Evolutionary conservation across 2,329 filamentous ascomycete species (phyloP), one percentile per base, ranked within the genome.

Genomic region (Clathrospora elynae): DNA sequence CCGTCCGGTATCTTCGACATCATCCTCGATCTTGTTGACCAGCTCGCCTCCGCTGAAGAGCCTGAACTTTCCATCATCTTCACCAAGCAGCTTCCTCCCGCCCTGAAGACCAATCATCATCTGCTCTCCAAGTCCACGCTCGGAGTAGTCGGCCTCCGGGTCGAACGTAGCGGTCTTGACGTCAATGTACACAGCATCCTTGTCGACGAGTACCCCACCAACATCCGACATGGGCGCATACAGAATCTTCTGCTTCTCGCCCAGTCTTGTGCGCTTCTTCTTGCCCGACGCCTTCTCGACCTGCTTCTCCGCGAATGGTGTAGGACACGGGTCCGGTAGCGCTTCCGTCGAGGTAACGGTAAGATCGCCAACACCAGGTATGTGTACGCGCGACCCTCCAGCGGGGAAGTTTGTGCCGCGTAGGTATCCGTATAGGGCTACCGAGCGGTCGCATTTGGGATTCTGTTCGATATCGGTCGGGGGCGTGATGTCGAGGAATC

Each of bases 201-300:
- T 95, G 57, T 99, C 93, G 36, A 99, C 92, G 66, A 97, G 85
- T 9, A 99, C 82, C 61, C 93, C 93, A 54, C 91, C 95, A 22
- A 96, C 90, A 71, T 99, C 93, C 17, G 91, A 96, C 92, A 99
- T 97, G 22, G 93, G 95, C 2, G 93, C 95, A 71, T 96, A 95
- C 4, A 99, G 75, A 59, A 95, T 83, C 74, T 96, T 96, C 66
- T 99, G 92, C 73, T 97, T 99, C 66, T 99, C 93, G 20, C 95
- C 93, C 10, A 99, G 74, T 42, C 91, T 81, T 62, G 86, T 84
- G 52, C 90, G 79, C 26, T 85, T 86, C 22, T 85, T 85, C 70
- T 95, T 96, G 3, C 92, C 92, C 0, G 85, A 85, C 2, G 84
- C 82, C 66, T 95, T 96, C 25, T 89, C 88, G 26, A 91, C 75